phyloP scores from a whole-genome alignment of 345 rosid species.

The Salix udensis region DNA sequence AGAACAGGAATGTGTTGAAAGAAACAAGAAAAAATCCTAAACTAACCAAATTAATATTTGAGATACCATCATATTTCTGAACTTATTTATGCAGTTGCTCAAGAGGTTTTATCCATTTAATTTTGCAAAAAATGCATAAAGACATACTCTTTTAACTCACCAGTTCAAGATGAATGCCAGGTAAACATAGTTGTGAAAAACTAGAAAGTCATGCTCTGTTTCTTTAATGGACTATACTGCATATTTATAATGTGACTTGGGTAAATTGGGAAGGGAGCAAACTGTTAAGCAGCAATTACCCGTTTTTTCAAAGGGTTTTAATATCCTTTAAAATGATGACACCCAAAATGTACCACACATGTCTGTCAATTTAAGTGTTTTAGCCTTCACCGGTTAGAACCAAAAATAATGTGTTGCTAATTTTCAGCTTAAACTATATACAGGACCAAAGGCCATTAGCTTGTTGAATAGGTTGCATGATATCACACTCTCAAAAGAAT shows the following conservation, averaged over 20 bases:
- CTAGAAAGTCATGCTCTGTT: no score
- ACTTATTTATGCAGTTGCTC: neutral
- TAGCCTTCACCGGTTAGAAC: no score
- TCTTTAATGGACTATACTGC: no score
- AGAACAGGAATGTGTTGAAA: neutral
- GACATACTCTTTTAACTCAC: neutral
- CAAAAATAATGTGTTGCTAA: no score
- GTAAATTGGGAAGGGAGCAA: no score
- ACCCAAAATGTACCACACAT: no score
- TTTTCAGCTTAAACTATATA: neutral
- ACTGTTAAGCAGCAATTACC: no score
- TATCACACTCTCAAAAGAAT: constrained; percentile 17
- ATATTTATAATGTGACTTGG: no score
- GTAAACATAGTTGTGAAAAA: no score
- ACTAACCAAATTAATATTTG: neutral
- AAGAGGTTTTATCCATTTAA: neutral
- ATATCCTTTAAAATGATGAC: no score
- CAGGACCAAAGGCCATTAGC: neutral
- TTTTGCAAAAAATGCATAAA: neutral
- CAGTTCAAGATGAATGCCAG: neutral
- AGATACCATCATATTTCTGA: neutral
- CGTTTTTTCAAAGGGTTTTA: no score
- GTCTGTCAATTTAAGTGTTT: no score
- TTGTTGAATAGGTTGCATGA: neutral
- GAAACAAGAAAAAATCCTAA: neutral